Evolutionary conservation across 805 yeast species (phyloP).

Genomic region (Starmera amethionina): DNA sequence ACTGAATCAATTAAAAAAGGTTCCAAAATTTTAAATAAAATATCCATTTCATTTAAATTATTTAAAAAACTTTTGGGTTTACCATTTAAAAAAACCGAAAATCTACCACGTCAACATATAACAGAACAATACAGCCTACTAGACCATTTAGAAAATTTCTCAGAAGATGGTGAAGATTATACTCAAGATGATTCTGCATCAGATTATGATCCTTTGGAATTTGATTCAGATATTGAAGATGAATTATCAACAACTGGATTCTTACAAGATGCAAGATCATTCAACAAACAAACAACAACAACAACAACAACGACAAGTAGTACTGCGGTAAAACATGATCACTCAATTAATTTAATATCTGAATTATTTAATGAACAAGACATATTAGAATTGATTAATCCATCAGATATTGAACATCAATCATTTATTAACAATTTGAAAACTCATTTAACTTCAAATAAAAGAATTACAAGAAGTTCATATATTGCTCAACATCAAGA

Average conservation of each 20-base stretch:
- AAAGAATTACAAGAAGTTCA: constrained; percentile 25
- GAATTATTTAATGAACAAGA: constrained; percentile 13
- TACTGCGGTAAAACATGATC: background rate
- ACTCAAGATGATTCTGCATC: constrained; percentile 10
- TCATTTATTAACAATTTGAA: constrained; percentile 7
- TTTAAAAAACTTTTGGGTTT: background rate
- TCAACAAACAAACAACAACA: background rate
- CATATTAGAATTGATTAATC: constrained; percentile 19
- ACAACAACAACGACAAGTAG: no score
- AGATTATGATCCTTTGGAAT: constrained; percentile 22
- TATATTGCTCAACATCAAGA: constrained; percentile 21
- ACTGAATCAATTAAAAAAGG: no score
- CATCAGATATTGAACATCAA: constrained; percentile 16
- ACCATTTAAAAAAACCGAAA: constrained; percentile 1
- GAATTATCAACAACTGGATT: constrained; percentile 11
- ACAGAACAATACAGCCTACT: constrained; percentile 14
- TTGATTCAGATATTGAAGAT: constrained; percentile 20
- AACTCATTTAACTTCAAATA: constrained; percentile 13
- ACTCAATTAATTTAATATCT: constrained; percentile 4
- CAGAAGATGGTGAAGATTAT: constrained; percentile 7
- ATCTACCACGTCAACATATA: constrained; percentile 7
- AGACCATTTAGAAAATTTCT: constrained; percentile 26
- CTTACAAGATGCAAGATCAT: constrained; percentile 1
- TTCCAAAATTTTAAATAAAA: constrained; percentile 4
- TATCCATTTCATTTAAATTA: constrained; percentile 5